Percentiles rank a stretch among this genome's conserved stretches.
Conservation (phyloP, 2,329 filamentous ascomycete species). For the Aureobasidium sp. region DNA sequence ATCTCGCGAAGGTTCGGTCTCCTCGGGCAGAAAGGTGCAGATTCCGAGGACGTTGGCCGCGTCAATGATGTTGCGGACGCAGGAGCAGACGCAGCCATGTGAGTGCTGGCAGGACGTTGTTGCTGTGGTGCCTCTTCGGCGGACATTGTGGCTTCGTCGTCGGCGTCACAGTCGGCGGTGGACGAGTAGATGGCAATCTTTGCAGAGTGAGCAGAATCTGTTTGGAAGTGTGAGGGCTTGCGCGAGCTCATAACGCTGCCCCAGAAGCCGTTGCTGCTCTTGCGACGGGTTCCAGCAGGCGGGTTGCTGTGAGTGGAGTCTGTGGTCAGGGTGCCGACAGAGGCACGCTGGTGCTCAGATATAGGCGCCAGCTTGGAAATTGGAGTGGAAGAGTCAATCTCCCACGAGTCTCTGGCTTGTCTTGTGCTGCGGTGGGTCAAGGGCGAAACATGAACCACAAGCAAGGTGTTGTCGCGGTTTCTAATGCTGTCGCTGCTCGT, state of each 20-base stretch:
- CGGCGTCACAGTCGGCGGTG: constrained; percentile 33
- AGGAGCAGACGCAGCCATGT: background rate
- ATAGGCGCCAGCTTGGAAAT: constrained; percentile 19
- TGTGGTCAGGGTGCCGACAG: constrained; percentile 4
- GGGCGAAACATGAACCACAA: constrained; percentile 7
- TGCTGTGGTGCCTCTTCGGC: constrained; percentile 32
- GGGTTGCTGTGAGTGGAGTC: background rate
- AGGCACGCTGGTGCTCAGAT: constrained; percentile 14
- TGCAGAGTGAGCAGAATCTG: constrained; percentile 8
- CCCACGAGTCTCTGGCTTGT: constrained; percentile 6
- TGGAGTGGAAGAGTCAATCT: constrained; percentile 14
- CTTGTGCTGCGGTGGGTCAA: constrained; percentile 5
- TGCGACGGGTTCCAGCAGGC: constrained; percentile 9
- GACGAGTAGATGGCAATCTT: constrained; percentile 12
- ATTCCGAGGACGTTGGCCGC: constrained; percentile 22
- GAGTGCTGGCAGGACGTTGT: background rate
- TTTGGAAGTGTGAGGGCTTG: constrained; percentile 9
- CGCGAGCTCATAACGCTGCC: constrained; percentile 14
- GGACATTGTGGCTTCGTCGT: constrained; percentile 46
- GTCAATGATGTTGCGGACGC: constrained; percentile 20
- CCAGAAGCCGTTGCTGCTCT: constrained; percentile 16
- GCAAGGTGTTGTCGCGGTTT: constrained; percentile 8
- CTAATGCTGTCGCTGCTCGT: constrained; percentile 1
- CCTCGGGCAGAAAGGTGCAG: constrained; percentile 48
- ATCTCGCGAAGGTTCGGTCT: constrained; percentile 80